phyloP scores from a whole-genome alignment of 73 alveolate species.

The Uronychia setigera region DNA sequence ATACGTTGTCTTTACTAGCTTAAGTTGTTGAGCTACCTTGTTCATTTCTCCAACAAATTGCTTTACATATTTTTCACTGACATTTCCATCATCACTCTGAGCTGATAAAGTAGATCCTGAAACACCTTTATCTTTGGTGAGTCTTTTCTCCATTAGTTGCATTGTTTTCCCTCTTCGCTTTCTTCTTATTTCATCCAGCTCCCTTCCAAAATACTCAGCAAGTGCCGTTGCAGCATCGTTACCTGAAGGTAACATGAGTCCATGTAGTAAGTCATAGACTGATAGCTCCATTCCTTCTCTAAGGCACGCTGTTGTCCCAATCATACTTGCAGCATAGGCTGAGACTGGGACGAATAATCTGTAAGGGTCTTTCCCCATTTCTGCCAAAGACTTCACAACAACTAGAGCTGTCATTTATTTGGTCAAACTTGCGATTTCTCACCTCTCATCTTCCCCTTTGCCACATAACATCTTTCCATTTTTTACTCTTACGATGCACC shows the following conservation, averaged over 20 bases:
- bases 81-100: too few relatives aligned
- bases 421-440: not conserved
- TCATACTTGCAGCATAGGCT: not conserved
- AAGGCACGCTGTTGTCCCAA: not conserved
- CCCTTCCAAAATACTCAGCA: not conserved
- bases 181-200: not conserved
- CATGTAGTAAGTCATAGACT: not conserved
- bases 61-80: too few relatives aligned
- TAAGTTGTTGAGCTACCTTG: not conserved
- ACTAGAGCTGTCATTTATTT: not conserved
- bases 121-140: too few relatives aligned
- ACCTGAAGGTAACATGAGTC: not conserved
- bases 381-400: not conserved
- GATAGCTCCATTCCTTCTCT: not conserved
- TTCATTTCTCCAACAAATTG: constrained; percentile 2
- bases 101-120: too few relatives aligned
- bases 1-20: not conserved
- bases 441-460: not conserved
- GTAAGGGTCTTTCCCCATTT: not conserved
- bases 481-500: not conserved
- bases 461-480: not conserved
- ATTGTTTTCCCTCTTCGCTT: not conserved
- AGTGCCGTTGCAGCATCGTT: constrained; percentile 1
- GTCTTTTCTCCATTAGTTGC: too few relatives aligned
- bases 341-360: not conserved